Evolutionary conservation across 108 stramenopile genomes (phyloP).

Genomic region (Pseudonitzschia multiseries): DNA sequence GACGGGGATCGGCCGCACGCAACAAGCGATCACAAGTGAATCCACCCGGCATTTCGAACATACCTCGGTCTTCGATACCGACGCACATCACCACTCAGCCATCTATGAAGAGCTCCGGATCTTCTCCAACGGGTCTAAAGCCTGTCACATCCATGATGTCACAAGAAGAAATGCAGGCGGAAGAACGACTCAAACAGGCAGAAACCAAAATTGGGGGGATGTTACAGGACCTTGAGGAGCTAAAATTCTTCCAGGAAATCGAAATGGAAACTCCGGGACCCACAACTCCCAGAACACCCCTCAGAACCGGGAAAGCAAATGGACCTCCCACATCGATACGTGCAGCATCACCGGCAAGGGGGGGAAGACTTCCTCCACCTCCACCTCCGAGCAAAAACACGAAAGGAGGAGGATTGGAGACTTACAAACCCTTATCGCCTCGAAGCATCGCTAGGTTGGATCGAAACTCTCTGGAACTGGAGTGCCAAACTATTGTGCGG

Average conservation of each 20-base stretch:
- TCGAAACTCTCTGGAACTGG: constrained; percentile 51
- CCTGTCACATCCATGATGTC: constrained; percentile 25
- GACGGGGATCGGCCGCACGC: constrained; percentile 26
- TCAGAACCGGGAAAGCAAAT: background rate
- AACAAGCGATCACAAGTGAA: constrained; percentile 2
- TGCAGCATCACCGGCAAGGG: constrained; percentile 29
- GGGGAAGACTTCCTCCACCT: constrained; percentile 26
- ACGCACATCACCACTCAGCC: constrained; percentile 10
- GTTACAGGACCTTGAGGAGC: constrained; percentile 49
- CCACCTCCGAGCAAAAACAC: constrained; percentile 14
- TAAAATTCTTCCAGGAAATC: constrained; percentile 57
- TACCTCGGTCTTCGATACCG: background rate
- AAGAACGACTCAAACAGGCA: constrained; percentile 33
- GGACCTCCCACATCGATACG: constrained; percentile 34
- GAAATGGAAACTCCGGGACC: constrained; percentile 32
- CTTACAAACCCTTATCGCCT: constrained; percentile 43
- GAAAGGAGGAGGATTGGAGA: constrained; percentile 25
- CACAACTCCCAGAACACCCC: constrained; percentile 22
- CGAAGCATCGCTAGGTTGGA: constrained; percentile 45
- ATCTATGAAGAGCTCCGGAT: background rate
- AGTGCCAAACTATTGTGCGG: constrained; percentile 49
- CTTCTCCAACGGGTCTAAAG: constrained; percentile 17
- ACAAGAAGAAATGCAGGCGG: constrained; percentile 34
- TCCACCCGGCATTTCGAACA: background rate
- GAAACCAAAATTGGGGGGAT: constrained; percentile 47